These are phyloP conservation scores for Floccularia luteovirens DNA, from an alignment of 768 basidiomycete genomes.

Conservation along the genomic window DNA sequence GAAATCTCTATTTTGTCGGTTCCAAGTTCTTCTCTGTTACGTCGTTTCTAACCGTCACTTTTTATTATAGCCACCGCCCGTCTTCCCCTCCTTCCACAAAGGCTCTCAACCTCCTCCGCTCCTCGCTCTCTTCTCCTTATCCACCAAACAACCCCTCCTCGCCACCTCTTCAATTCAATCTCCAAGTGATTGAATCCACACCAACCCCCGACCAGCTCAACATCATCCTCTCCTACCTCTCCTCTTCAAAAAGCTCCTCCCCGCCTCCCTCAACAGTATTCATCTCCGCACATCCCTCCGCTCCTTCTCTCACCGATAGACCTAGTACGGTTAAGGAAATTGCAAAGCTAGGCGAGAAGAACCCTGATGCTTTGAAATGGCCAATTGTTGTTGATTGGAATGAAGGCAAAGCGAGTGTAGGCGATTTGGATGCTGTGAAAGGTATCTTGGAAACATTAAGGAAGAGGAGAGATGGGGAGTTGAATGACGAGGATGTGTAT, in stretches of 20 bases:
- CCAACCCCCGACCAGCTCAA: constrained; percentile 65
- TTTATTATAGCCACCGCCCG: constrained; percentile 47
- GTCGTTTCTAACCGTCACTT: constrained; percentile 4
- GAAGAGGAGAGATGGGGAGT: constrained; percentile 61
- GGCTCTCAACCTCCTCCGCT: constrained; percentile 52
- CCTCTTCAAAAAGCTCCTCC: constrained; percentile 27
- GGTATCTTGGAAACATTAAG: constrained; percentile 57
- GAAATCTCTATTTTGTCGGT: constrained; percentile 64
- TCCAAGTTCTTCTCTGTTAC: background rate
- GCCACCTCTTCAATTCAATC: constrained; percentile 57
- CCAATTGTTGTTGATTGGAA: constrained; percentile 78
- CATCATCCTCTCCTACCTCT: constrained; percentile 59
- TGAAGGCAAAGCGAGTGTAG: constrained; percentile 54
- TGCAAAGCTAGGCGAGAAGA: constrained; percentile 40
- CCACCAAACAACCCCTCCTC: constrained; percentile 39
- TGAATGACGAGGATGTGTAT: constrained; percentile 32
- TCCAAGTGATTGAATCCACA: constrained; percentile 61
- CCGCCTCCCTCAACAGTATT: constrained; percentile 38
- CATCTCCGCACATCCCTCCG: constrained; percentile 56
- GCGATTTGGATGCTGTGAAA: constrained; percentile 65
- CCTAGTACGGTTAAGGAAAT: constrained; percentile 35
- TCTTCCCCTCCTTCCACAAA: constrained; percentile 57
- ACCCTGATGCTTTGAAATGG: constrained; percentile 64
- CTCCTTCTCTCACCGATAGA: constrained; percentile 27
- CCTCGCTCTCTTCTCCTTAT: constrained; percentile 54